Base-by-base conservation (phyloP, 108 stramenopile species). In the Conticribra weissflogii region DNA sequence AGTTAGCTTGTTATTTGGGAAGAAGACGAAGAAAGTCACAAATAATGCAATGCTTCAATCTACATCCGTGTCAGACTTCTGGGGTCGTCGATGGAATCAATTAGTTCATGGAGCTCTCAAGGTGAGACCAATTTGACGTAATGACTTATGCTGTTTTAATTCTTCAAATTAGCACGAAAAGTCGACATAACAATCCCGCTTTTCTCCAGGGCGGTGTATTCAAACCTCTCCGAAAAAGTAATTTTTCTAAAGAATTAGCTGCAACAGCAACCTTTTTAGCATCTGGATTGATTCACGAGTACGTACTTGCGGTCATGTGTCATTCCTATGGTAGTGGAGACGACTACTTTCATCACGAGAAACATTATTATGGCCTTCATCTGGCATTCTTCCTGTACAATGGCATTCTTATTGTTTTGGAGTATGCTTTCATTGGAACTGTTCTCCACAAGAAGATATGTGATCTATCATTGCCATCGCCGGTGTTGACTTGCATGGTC, bases 281-380 rank as follows among this genome's bases (percentile, higher is more conserved):
- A 12, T 81, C 80, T 63, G 87, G 87, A 18, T 0, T 88, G 19
- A 56, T 83, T 22, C 87, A 88, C 30, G 87, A 88, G 51, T 88
- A 83, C 56, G 52, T 83, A 14, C 66, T 79, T 16, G 14, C 70
- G 30, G 54, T 82, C 9, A 25, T 84, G 48, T 68, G 81, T 51
- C 58, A 12, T 44, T 45, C 0, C 46, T 31, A 60, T 60, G 9
- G 22, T 23, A 24, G 34, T n/a, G 3, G 17, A 31, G 17, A 24
- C 2, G 15, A 24, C 2, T n/a, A 57, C 30, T 15, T n/a, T 57
- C 29, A n/a, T 18, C 29, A 29, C 29, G 18, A n/a, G 48, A 1
- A 53, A 22, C 81, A 68, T 44, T 30, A 22, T 19, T 76, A 44
- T 44, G 85, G 83, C 31, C 68, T 69, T 21, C 72, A 83, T 47